Conservation (phyloP, 768 basidiomycete species). For the Termitomyces sp. region DNA sequence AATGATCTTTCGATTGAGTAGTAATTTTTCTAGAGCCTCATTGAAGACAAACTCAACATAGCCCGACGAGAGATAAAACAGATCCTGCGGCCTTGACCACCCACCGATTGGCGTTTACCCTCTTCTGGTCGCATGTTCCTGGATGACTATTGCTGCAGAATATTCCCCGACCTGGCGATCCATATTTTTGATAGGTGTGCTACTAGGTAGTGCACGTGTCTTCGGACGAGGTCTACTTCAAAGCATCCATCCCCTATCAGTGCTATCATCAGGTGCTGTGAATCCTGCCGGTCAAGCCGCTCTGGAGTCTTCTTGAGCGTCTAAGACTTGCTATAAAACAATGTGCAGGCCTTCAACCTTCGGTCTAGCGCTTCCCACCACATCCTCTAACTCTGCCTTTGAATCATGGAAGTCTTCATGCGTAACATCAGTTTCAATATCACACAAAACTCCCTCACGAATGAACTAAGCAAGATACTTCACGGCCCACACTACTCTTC, state of each 20-base stretch:
- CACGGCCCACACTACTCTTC: constrained; percentile 41
- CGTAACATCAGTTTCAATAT: constrained; percentile 31
- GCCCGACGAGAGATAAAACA: constrained; percentile 60
- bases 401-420: constrained; percentile 42
- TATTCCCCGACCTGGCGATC: background rate
- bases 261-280: background rate
- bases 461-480: constrained; percentile 41
- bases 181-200: background rate
- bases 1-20: background rate
- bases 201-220: background rate
- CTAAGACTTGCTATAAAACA: background rate
- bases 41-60: constrained; percentile 59
- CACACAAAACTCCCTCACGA: constrained; percentile 29
- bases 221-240: background rate
- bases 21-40: constrained; percentile 41
- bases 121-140: too few species aligned
- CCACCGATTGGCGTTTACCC: background rate
- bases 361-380: constrained; percentile 1
- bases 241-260: background rate
- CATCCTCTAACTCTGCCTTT: constrained; percentile 8
- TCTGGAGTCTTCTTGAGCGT: background rate
- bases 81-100: constrained; percentile 34
- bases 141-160: background rate
- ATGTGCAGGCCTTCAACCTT: background rate
- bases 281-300: constrained; percentile 1